phyloP scores from a whole-genome alignment of 768 basidiomycete species.

The Tulasnella sp. region DNA sequence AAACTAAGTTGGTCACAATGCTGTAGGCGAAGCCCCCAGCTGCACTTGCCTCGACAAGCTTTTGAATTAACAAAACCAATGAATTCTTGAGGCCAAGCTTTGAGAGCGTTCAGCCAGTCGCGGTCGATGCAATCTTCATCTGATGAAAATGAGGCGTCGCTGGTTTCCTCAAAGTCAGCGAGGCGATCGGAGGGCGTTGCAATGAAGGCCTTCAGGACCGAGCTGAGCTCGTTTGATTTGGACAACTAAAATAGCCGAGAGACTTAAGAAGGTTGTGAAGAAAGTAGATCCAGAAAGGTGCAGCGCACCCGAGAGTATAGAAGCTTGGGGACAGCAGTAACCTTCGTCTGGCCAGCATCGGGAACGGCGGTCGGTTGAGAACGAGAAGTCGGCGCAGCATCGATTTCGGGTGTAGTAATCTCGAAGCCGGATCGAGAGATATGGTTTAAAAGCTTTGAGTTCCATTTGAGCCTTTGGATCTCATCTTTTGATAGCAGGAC shows the following conservation, averaged over 20 bases:
- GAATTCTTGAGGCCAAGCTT: conserved; percentile 75
- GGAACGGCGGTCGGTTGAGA: not conserved
- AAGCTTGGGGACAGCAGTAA: conserved; percentile 8
- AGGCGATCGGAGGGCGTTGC: conserved; percentile 49
- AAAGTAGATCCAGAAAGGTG: conserved; percentile 41
- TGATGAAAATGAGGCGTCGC: not conserved
- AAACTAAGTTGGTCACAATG: not conserved
- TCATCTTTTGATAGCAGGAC: conserved; percentile 7
- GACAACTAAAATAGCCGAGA: conserved; percentile 25
- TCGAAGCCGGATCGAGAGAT: conserved; percentile 18
- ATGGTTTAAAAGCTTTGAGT: not conserved
- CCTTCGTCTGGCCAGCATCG: conserved; percentile 19
- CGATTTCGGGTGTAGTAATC: conserved; percentile 10
- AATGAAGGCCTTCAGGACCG: conserved; percentile 66
- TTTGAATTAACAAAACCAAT: conserved; percentile 87
- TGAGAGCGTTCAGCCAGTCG: conserved; percentile 61
- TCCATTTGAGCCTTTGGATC: not conserved
- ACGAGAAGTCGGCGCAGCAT: not conserved
- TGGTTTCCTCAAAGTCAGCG: not conserved
- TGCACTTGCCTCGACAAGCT: conserved; percentile 76
- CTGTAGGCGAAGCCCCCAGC: not conserved
- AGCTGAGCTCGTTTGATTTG: conserved; percentile 59
- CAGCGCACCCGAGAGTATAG: conserved; percentile 1
- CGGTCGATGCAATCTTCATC: not conserved
- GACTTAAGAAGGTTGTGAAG: not conserved